Evolutionary conservation across 768 basidiomycete genomes (phyloP), one percentile per base, ranked within the genome.

Genomic region (Pholiota conissans): DNA sequence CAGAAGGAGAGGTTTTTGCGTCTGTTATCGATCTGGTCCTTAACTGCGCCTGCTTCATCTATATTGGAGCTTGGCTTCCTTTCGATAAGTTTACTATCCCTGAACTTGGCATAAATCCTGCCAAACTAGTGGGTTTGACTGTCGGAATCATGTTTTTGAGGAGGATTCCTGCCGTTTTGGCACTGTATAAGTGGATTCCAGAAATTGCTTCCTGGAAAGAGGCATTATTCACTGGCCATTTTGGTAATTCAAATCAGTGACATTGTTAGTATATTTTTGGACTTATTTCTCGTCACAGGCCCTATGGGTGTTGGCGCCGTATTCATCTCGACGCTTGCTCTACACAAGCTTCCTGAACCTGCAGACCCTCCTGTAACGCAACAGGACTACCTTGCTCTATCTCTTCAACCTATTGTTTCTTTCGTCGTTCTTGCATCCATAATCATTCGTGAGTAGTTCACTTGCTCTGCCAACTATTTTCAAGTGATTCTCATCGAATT

Each of bases 271-370:
- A 30, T 49, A 9, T 52, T 48, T 35, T 26, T 20, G 11, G 22
- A 35, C 24, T 29, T 10, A 52, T 49, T 48, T 28, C 45, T 51
- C 13, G 26, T 54, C 55, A 58, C 52, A 84, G 85, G 84, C 35
- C 84, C 85, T 50, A 95, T 97, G 91, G 95, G 95, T 52, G 94
- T 97, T 27, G 86, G 89, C 0, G 90, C 96, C 5, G 77, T 98
- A 45, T 99, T 98, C 70, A 88, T 98, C 55, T 86, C 89, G 8
- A 87, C 85, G 0, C 71, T 93, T 22, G 91, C 93, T 2, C 68
- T 85, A 8, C 79, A 80, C n/a, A 82, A 80, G 46, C 77, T 95
- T 0, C 84, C 89, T 3, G 65, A 62, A 11, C 85, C 89, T 0
- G 69, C 75, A 1, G 68, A 74, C 56, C 89, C 91, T 0, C 89